Base-by-base conservation (phyloP, 2,329 filamentous ascomycete species). In the Cryphonectria carpinicola region DNA sequence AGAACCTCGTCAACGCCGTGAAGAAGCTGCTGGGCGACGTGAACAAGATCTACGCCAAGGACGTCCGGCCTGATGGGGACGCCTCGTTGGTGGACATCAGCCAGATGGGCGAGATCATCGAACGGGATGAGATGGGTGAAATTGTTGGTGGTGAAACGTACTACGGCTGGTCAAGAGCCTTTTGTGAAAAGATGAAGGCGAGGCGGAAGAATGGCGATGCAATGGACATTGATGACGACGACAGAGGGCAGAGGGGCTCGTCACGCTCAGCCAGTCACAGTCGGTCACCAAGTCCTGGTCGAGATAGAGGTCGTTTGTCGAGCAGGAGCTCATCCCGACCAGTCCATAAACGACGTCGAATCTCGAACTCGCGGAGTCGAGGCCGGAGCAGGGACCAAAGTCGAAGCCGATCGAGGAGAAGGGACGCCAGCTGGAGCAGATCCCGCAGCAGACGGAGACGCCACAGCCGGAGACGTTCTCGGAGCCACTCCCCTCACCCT, bases 161-260 rank as follows among this genome's bases (percentile, higher is more conserved):
- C 79, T 97, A 97, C 78, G 94, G 94, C 72, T 97, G 94, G 94
- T 95, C 93, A 6, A 87, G 88, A 54, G 84, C 84, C 0, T 96
- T 97, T 75, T 97, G 93, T 78, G 85, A 93, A 74, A 92, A 92
- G 77, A 96, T 96, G 92, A 93, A 91, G 80, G 82, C 84, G 66
- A 84, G 87, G 52, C 80, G 78, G 39, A 82, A 78, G 61, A 83
- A 81, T 69, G 75, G 75, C 71, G 65, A 74, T 41, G 19, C 72
- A 6, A 64, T 68, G 63, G 74, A 72, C 6, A 72, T 74, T n/a
- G 74, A 74, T 6, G 72, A 65, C 61, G 75, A 76, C 22, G 73
- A 75, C 6, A 78, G 81, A 37, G 81, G 79, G 5, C 78, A 81
- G 4, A 83, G 83, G 3, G 73, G 71, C 11, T 81, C 81, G 1